phyloP scores from a whole-genome alignment of 2,329 filamentous ascomycete species.

The Nigrospora osmanthi region DNA sequence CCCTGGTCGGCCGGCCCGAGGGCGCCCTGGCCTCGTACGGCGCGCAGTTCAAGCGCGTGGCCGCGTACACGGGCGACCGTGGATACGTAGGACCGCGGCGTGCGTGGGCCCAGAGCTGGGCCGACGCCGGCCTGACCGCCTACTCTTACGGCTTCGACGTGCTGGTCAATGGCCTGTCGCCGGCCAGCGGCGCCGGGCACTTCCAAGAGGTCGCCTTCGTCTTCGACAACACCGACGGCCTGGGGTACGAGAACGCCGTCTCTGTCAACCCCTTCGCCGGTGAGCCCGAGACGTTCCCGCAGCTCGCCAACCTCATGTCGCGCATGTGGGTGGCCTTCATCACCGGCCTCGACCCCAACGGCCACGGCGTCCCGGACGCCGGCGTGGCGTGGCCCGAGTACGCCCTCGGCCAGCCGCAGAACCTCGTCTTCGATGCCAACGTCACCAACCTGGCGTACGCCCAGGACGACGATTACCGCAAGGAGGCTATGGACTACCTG shows the following conservation, averaged over 20 bases:
- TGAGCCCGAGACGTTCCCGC: conserved; percentile 29
- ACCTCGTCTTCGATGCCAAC: conserved; percentile 6
- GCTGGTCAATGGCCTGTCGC: conserved; percentile 16
- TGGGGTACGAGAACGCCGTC: conserved; percentile 27
- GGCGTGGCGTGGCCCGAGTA: background rate
- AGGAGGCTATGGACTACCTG: conserved; percentile 6
- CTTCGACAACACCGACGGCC: conserved; percentile 40
- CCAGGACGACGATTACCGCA: conserved; percentile 4
- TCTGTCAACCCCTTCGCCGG: conserved; percentile 26
- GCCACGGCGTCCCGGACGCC: background rate
- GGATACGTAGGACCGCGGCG: conserved; percentile 48
- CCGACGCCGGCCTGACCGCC: conserved; percentile 35
- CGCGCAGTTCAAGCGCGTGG: conserved; percentile 43
- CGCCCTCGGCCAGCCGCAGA: conserved; percentile 10
- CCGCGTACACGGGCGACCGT: conserved; percentile 45
- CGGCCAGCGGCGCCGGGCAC: conserved; percentile 20
- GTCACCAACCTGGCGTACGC: conserved; percentile 8
- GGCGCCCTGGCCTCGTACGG: conserved; percentile 27
- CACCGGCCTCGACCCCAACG: conserved; percentile 34
- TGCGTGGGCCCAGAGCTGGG: conserved; percentile 42
- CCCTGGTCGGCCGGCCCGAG: conserved; percentile 14
- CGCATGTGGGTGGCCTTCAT: conserved; percentile 44
- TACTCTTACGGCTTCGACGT: conserved; percentile 36
- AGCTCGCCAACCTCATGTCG: conserved; percentile 37
- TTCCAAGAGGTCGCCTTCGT: conserved; percentile 45